Evolutionary conservation across 1,139 yeast species (phyloP), one percentile per base, ranked within the genome.

Genomic region (Candida tetrigidarum): DNA sequence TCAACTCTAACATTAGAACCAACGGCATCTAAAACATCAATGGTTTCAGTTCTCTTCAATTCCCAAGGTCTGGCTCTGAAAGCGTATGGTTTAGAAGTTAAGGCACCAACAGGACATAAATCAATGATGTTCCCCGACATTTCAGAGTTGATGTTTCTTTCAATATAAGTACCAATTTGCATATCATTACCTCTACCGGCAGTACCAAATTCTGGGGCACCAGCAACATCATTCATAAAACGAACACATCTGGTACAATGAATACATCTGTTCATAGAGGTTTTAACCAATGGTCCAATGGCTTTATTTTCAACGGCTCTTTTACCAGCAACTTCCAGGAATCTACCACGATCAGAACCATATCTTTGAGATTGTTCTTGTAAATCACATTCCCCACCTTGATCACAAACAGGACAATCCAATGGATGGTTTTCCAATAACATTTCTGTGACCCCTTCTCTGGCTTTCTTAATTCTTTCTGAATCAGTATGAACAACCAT

Each of bases 41-140:
- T 81, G 44, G 93, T 79, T 68, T 89, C 96, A 43, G 96, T 87
- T 76, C 89, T 83, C 75, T 88, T 89, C 64, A 89, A 80, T 69
- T 89, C 96, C 96, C 96, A 89, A 36, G 96, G 96, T 67, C 96
- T 83, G 15, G 96, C 96, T 64, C 82, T 84, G 76, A 89, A 89
- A 19, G 96, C 92, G 60, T 89, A 88, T 35, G 96, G 96, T 68
- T 89, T 89, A 26, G 91, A 83, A 39, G 96, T 88, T 60, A 89
- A 81, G 3, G 96, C 96, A 59, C 96, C 96, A 51, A 89, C 96
- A 29, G 96, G 96, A 72, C 96, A 89, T 58, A 89, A 77, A 64
- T 89, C 96, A 56, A 89, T 81, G 56, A 89, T 85, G 71, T 89
- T 89, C 63, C 96, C 96, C 38, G 93, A 84, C 75, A 89, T 71